Base-by-base conservation (phyloP, 2,329 filamentous ascomycete species). In the Catunica adiposa region DNA sequence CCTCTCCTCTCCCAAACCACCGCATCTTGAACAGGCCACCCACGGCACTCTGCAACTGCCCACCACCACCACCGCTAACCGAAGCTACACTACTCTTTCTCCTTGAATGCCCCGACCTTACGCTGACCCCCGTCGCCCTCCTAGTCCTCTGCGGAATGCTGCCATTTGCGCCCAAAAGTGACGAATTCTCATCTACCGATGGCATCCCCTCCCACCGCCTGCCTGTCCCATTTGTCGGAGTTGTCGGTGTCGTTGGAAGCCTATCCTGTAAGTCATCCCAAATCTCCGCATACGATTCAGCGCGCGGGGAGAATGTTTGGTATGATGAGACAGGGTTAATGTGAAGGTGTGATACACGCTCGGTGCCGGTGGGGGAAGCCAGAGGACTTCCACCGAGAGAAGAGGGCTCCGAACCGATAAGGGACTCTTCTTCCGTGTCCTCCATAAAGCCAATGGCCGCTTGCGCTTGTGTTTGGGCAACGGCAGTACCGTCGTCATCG, bases 251-350 rank as follows among this genome's bases (percentile, higher is more conserved):
- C 20, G 54, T 15, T 22, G 47, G 55, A 15, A 51, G 42, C 42
- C 84, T 80, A 62, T 94, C 89, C 64, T 92, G 83, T 14, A 95
- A 74, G 65, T 94, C 88, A 56, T 82, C 85, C 89, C 88, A 94
- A 31, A 94, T 92, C 62, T 92, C 86, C 37, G 80, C 81, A 1
- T 79, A 64, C 66, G 1, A 66, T 65, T 60, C 79, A 76, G 37
- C 71, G 68, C 23, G 66, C 65, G 22, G 66, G 59, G 37, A 63
- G 63, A 5, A 64, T 59, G 59, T 61, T 14, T 59, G 54, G 51
- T 61, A 61, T 42, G 56, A 42, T 4, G 56, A 26, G 40, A 14
- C 29, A 11, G 29, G 29, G 29, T 34, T 34, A 11, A 34, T 34
- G 29, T 34, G 52, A 23, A 23, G 38, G 4, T 20, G 25, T 62